A percentile compares a stretch with the other conserved stretches of the same genome.
Conservation (phyloP, 345 rosid genomes). For the Psidium guajava region DNA sequence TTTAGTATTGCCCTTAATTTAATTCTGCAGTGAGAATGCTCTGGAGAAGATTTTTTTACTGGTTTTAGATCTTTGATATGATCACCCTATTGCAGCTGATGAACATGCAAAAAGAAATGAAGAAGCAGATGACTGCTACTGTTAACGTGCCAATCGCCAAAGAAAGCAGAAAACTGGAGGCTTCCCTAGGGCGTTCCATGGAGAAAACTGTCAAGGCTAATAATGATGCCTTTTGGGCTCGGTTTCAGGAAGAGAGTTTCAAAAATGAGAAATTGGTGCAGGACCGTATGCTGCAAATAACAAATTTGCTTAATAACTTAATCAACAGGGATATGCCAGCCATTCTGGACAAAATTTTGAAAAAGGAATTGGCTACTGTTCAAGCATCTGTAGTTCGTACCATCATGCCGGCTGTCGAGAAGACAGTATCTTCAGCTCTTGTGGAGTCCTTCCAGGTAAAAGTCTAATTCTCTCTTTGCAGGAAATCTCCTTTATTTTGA, state of each 20-base stretch:
- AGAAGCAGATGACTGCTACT: slow-evolving; percentile 61
- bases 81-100: slow-evolving; percentile 33
- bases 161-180: slow-evolving; percentile 77
- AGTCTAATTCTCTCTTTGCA: background rate
- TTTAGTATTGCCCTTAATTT: background rate
- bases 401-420: slow-evolving; percentile 54
- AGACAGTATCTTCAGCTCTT: slow-evolving; percentile 50
- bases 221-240: slow-evolving; percentile 78
- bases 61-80: background rate
- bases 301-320: slow-evolving; percentile 36
- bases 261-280: slow-evolving; percentile 53
- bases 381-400: slow-evolving; percentile 44
- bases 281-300: slow-evolving; percentile 52
- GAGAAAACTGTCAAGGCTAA: slow-evolving; percentile 68
- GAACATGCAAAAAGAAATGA: slow-evolving; percentile 63
- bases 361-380: slow-evolving; percentile 56
- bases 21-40: background rate
- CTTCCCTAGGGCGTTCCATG: slow-evolving; percentile 52
- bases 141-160: slow-evolving; percentile 40
- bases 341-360: slow-evolving; percentile 52
- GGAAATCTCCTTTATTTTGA: background rate
- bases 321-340: slow-evolving; percentile 51
- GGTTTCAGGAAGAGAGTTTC: slow-evolving; percentile 56
- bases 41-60: background rate
- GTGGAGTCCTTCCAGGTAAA: slow-evolving; percentile 84